A percentile compares a stretch with the other conserved stretches of the same genome.
Conservation (phyloP, 176 grass and related monocot genomes). For the Triticum monococcum region DNA sequence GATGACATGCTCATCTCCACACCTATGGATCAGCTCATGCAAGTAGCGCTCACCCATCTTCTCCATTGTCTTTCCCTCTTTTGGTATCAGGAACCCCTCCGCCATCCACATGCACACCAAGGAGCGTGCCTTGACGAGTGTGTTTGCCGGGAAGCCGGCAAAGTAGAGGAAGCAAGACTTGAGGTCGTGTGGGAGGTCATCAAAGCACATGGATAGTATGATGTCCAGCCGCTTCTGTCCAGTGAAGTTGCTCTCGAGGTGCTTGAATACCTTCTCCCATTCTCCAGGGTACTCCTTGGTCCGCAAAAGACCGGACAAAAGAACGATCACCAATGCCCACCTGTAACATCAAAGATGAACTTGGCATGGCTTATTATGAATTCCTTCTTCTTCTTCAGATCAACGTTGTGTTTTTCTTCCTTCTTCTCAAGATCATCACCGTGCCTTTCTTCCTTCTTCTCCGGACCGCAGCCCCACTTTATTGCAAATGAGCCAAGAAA, state of each 20-base stretch:
- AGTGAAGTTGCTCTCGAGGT: not conserved
- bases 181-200: conserved; percentile 44
- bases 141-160: conserved; percentile 17
- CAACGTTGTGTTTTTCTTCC: too few relatives aligned
- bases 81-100: conserved; percentile 35
- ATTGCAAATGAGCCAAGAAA: too few relatives aligned
- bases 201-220: conserved; percentile 29
- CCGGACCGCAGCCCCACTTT: too few relatives aligned
- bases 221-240: not conserved
- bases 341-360: not conserved
- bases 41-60: conserved; percentile 30
- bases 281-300: not conserved
- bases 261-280: not conserved
- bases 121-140: not conserved
- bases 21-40: conserved; percentile 28
- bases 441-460: too few relatives aligned
- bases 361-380: not conserved
- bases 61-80: conserved; percentile 28
- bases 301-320: not conserved
- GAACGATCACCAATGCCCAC: not conserved
- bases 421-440: too few relatives aligned
- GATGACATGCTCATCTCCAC: not conserved
- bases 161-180: conserved; percentile 60
- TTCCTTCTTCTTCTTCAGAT: too few relatives aligned
- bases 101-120: conserved; percentile 44